Evolutionary conservation across 148 eudicot species (phyloP).

Genomic region (Salicornia ramosissima): DNA sequence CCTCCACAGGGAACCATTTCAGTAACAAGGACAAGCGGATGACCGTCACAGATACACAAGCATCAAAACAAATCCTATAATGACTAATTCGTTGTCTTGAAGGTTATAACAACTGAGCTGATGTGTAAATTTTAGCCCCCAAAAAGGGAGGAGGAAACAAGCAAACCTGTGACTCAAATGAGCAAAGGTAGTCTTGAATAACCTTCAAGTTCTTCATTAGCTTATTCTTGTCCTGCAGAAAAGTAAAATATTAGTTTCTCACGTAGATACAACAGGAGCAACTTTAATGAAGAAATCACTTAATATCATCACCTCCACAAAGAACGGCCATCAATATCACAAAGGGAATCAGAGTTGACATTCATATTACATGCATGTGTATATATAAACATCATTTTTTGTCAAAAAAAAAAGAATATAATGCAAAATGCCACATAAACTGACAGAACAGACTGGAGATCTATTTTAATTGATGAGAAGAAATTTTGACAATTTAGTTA

Average conservation of each 20-base stretch:
- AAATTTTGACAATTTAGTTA: slow-evolving; percentile 1
- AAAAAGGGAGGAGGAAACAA: slow-evolving; percentile 2
- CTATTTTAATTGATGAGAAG: neutral
- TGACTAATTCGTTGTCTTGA: neutral
- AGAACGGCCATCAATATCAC: neutral
- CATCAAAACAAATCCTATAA: neutral
- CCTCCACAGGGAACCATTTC: neutral
- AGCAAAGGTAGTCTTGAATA: slow-evolving; percentile 86
- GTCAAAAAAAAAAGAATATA: neutral
- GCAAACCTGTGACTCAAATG: slow-evolving; percentile 82
- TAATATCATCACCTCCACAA: neutral
- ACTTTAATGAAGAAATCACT: neutral
- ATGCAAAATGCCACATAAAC: neutral
- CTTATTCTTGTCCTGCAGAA: slow-evolving; percentile 74
- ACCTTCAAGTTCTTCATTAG: slow-evolving; percentile 73
- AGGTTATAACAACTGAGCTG: neutral
- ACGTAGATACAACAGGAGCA: neutral
- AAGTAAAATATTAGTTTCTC: neutral
- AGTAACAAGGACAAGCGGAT: neutral
- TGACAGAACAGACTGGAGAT: neutral
- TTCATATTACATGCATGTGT: neutral
- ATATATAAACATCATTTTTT: too few species aligned
- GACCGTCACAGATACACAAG: neutral
- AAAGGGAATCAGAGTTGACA: neutral
- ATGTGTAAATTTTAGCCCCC: neutral